Percentiles rank a stretch among this genome's conserved stretches.
These are phyloP conservation scores for Penicillium sp. DNA, from an alignment of 2,329 filamentous ascomycete species.

Conservation along the genomic window DNA sequence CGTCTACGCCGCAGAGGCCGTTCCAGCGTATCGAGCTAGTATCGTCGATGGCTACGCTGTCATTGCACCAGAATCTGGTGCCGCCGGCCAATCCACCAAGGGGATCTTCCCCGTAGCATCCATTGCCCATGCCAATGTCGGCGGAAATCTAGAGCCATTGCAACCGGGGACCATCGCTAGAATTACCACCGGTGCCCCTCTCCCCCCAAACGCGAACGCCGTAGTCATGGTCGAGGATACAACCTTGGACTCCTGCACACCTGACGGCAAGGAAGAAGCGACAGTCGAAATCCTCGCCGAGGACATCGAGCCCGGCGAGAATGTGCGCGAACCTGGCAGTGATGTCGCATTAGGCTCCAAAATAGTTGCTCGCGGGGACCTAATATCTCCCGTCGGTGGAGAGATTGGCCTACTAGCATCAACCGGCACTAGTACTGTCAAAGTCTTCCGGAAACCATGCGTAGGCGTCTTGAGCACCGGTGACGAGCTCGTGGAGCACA, in stretches of 20 bases:
- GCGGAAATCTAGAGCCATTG: conserved; percentile 60
- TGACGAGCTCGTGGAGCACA: conserved; percentile 83
- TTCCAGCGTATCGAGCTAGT: conserved; percentile 90
- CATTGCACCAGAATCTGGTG: conserved; percentile 52
- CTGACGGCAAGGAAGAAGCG: conserved; percentile 78
- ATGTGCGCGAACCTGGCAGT: conserved; percentile 86
- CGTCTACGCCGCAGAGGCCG: conserved; percentile 73
- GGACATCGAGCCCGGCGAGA: conserved; percentile 73
- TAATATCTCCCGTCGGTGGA: conserved; percentile 82
- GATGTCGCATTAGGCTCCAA: conserved; percentile 69
- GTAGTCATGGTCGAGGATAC: conserved; percentile 99
- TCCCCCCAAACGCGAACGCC: conserved; percentile 82
- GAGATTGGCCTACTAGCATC: conserved; percentile 88
- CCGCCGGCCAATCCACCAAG: conserved; percentile 60
- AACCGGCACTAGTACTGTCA: conserved; percentile 69
- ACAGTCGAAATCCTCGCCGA: conserved; percentile 82
- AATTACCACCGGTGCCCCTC: conserved; percentile 90
- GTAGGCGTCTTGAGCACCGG: conserved; percentile 90
- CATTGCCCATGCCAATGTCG: conserved; percentile 79
- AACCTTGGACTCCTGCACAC: conserved; percentile 67
- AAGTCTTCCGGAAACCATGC: conserved; percentile 70
- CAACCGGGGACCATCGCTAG: conserved; percentile 74
- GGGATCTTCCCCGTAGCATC: conserved; percentile 83
- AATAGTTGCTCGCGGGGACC: conserved; percentile 73
- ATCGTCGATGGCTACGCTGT: conserved; percentile 97